phyloP scores from a whole-genome alignment of 2,329 filamentous ascomycete species.

The Penicillium sp. region DNA sequence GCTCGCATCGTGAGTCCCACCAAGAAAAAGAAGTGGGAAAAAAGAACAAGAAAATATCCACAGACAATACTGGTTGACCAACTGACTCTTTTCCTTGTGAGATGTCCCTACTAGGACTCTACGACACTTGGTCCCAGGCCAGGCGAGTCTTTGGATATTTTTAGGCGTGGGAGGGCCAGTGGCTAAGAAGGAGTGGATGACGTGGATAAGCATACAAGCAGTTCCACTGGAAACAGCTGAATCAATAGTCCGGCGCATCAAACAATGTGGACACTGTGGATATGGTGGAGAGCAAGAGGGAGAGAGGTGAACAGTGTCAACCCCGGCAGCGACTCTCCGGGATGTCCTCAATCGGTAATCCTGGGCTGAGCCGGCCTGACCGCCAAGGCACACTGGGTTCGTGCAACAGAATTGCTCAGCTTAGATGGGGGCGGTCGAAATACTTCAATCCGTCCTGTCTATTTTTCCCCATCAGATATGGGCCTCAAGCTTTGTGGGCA shows the following conservation, averaged over 20 bases:
- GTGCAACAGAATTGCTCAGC: neutral
- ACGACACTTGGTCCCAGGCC: neutral
- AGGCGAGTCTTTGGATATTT: constrained; percentile 9
- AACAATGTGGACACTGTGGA: neutral
- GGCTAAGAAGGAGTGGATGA: neutral
- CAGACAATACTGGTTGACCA: constrained; percentile 13
- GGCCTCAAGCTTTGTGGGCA: neutral
- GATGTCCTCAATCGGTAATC: constrained; percentile 25
- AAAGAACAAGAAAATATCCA: neutral
- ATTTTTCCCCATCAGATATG: neutral
- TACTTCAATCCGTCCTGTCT: neutral
- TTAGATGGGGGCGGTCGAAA: neutral
- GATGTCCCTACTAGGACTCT: neutral
- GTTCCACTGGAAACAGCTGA: constrained; percentile 4
- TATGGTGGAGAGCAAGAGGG: neutral
- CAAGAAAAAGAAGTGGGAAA: neutral
- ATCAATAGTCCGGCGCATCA: neutral
- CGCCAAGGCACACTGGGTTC: neutral
- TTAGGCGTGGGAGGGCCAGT: constrained; percentile 5
- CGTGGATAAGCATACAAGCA: constrained; percentile 1
- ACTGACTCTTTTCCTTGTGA: constrained; percentile 8
- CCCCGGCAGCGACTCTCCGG: constrained; percentile 14
- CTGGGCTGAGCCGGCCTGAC: constrained; percentile 10
- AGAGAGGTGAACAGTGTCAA: neutral
- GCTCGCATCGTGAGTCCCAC: neutral